Evolutionary conservation across 140 eudicot species (phyloP), one percentile per base, ranked within the genome.

Genomic region (Senecio squalidus): DNA sequence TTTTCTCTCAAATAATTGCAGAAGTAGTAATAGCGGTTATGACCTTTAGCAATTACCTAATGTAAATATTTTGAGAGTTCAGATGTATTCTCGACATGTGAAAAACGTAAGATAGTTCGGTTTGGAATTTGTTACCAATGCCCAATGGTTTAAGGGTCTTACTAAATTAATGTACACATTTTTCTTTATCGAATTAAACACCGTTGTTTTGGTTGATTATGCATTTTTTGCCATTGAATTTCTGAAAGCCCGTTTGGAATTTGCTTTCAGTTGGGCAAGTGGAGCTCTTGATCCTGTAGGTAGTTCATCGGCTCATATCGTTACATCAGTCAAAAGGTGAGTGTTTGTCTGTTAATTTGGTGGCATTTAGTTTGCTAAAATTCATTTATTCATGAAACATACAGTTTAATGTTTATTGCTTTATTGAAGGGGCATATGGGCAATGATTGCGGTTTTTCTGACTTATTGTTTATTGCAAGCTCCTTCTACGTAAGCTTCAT

Each of bases 231-330:
- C 11, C 11, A 7, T 1, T 34, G 1, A 34, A 22, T 24, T 73
- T 39, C 30, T 13, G 16, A 55, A 5, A 5, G 9, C 13, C 2
- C 39, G 76, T 34, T 30, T 62, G 64, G 44, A 9, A 55, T 71
- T 28, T 39, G 47, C 15, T 71, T 1, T 20, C 75, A 93, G 99
- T 59, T 93, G 96, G 99, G 93, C 94, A 39, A 93, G 99, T 60
- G 95, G 99, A 69, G 99, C 93, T 36, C 99, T 93, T 67, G 85
- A 84, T 67, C 95, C 99, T 38, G 96, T 88, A 71, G 69, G 76
- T 33, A 73, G 78, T 70, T 74, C 84, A 28, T 56, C 81, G 17
- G 78, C 76, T 31, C 94, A 84, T 67, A 63, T 77, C 55, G 81
- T 84, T 66, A 76, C 80, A 24, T 87, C 99, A 4, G 99, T 88